Percentiles rank a stretch among this genome's conserved stretches.
These are phyloP conservation scores for Yamadazyma kitorensis DNA, from an alignment of 805 yeast genomes.

Conservation along the genomic window DNA sequence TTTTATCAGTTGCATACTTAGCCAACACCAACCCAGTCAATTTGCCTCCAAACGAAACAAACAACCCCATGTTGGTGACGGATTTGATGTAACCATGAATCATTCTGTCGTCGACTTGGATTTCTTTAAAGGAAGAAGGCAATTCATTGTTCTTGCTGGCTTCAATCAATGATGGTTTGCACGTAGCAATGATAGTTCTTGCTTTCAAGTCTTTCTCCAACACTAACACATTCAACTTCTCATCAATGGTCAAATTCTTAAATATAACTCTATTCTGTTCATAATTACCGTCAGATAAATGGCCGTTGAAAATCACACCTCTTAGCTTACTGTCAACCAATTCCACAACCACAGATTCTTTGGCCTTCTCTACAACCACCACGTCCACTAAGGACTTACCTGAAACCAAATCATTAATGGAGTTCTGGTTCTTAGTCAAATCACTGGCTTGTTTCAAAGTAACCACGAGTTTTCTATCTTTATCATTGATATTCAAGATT, in stretches of 20 bases:
- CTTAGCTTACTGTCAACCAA: conserved; percentile 48
- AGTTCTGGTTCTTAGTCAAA: conserved; percentile 45
- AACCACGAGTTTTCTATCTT: conserved; percentile 57
- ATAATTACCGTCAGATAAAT: conserved; percentile 70
- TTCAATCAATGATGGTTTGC: conserved; percentile 63
- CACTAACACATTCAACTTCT: conserved; percentile 56
- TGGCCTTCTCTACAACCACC: conserved; percentile 67
- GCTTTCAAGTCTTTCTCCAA: conserved; percentile 64
- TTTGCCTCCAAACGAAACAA: conserved; percentile 75
- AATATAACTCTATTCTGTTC: conserved; percentile 67
- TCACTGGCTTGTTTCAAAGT: conserved; percentile 69
- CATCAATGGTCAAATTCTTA: conserved; percentile 65
- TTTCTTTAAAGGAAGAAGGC: conserved; percentile 61
- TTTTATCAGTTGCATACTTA: conserved; percentile 59
- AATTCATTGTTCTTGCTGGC: conserved; percentile 54
- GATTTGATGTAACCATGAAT: conserved; percentile 77
- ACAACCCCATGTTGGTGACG: conserved; percentile 76
- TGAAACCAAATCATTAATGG: conserved; percentile 46
- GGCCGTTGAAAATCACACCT: conserved; percentile 74
- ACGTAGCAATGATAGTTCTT: conserved; percentile 58
- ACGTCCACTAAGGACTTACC: conserved; percentile 64
- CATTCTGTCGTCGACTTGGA: conserved; percentile 39
- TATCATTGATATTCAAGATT: conserved; percentile 53
- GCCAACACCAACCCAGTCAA: conserved; percentile 83
- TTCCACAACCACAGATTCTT: conserved; percentile 69